These are phyloP conservation scores for Aegilops bicornis DNA, from an alignment of 176 grass and related monocot species.

Conservation along the genomic window DNA sequence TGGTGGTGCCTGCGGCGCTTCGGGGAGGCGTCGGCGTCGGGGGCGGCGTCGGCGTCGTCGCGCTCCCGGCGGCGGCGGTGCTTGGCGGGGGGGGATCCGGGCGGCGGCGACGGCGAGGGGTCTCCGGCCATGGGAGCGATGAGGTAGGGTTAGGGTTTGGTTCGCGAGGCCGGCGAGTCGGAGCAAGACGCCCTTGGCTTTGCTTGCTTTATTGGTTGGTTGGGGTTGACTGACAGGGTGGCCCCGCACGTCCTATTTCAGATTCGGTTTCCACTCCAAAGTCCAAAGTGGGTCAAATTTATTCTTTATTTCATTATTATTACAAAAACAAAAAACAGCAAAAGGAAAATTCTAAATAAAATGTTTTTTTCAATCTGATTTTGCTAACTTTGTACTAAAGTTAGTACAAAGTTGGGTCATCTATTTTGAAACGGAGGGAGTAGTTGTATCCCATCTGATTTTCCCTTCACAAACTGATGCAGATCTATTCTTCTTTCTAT, in stretches of 20 bases:
- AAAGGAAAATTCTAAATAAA: too few species aligned
- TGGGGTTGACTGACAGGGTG: background rate
- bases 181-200: background rate
- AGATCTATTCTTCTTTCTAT: too few species aligned
- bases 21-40: constrained; percentile 35
- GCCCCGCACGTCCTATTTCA: background rate
- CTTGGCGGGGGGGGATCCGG: constrained; percentile 39
- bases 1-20: constrained; percentile 74
- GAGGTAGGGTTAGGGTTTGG: constrained; percentile 66
- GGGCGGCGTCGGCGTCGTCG: background rate
- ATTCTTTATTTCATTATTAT: too few species aligned
- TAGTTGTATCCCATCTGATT: too few species aligned
- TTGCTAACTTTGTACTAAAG: too few species aligned
- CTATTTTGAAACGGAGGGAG: too few species aligned
- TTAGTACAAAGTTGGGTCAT: too few species aligned
- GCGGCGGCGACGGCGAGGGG: constrained; percentile 27
- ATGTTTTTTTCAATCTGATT: too few species aligned
- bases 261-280: background rate
- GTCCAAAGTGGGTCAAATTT: too few species aligned
- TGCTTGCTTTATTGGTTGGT: background rate
- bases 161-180: background rate
- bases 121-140: constrained; percentile 20
- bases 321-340: too few species aligned
- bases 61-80: constrained; percentile 45
- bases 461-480: too few species aligned